phyloP scores from a whole-genome alignment of 1,284 basidiomycete species.

The Leccinum solheimii region DNA sequence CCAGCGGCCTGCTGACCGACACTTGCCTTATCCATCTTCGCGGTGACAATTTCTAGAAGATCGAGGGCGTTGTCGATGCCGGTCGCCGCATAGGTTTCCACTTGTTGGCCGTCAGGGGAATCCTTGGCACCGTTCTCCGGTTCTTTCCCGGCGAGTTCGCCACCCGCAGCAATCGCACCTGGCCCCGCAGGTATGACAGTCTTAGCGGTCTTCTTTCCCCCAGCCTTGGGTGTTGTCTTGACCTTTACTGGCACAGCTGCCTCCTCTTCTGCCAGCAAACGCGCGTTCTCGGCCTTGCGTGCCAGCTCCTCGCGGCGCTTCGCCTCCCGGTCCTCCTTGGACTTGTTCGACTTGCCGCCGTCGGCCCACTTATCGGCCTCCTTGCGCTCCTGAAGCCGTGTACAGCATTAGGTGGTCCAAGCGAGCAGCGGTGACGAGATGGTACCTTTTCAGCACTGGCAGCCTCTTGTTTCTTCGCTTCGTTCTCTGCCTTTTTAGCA shows the following conservation, averaged over 20 bases:
- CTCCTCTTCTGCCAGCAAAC: constrained; percentile 85
- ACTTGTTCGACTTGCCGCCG: constrained; percentile 63
- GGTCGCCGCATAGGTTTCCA: constrained; percentile 77
- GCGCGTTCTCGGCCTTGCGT: constrained; percentile 75
- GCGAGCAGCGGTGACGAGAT: constrained; percentile 5
- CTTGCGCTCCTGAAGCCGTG: constrained; percentile 58
- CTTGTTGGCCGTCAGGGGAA: constrained; percentile 37
- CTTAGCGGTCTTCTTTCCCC: constrained; percentile 53
- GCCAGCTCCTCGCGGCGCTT: constrained; percentile 73
- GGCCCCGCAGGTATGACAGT: constrained; percentile 64
- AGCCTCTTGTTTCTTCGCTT: constrained; percentile 70
- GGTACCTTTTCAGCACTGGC: constrained; percentile 60
- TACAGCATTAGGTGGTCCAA: constrained; percentile 6
- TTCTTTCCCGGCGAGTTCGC: constrained; percentile 41
- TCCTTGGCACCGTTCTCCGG: constrained; percentile 28
- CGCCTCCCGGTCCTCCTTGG: constrained; percentile 74
- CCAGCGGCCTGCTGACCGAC: constrained; percentile 81
- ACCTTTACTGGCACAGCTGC: constrained; percentile 60
- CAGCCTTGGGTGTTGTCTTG: constrained; percentile 68
- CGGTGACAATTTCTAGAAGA: constrained; percentile 84
- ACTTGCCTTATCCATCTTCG: constrained; percentile 91
- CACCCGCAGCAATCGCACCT: constrained; percentile 76
- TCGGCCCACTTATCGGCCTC: constrained; percentile 82
- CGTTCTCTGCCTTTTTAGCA: constrained; percentile 93
- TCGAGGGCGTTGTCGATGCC: constrained; percentile 94